Base-by-base conservation (phyloP, 2,329 filamentous ascomycete genomes). In the Ceratocystis albifundus region DNA sequence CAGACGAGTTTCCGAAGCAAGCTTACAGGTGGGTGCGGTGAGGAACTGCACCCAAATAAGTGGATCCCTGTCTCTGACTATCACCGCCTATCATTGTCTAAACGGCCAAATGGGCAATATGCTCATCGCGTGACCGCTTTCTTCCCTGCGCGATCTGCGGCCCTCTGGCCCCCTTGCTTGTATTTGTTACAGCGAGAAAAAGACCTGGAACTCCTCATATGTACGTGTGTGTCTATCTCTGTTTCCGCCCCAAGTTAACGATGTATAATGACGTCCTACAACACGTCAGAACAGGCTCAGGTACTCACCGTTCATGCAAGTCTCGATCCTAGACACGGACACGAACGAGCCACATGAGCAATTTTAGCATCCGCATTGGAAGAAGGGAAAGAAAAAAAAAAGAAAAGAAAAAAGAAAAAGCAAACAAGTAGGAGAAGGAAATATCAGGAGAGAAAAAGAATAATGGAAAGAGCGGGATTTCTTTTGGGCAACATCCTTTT, bases 281-380 rank as follows among this genome's bases (percentile, higher is more conserved):
- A 28, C 48, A 25, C 20, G 25, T 20, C 20, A 53, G 48, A 53
- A 6, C 48, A 25, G 48, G 48, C 48, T 28, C 20, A 53, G 48
- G 8, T 28, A 59, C 32, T 59, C 28, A 59, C 32, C 10, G 55
- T 59, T 36, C 55, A 59, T 59, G 55, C 55, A 59, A 41, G 55
- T 7, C 55, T 15, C 55, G 55, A 36, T 59, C 28, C 28, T 25
- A 59, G 55, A 32, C 55, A 36, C 17, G 15, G 12, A 59, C 55
- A 59, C 28, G 28, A 59, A 59, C 55, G 55, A 59, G 55, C 55
- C 28, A 59, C 55, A 59, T 59, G 55, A 59, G 55, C 55, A 59
- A 59, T 59, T 59, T 59, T 59, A 17, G 53, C 28, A 57, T 12
- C 53, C 50, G 4, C 12, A 22, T 12, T 7, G 55, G n/a, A 36